A percentile compares a stretch with the other conserved stretches of the same genome.
Evolutionary conservation across 139 green algal species (phyloP).

Genomic region (Volvox africanus): DNA sequence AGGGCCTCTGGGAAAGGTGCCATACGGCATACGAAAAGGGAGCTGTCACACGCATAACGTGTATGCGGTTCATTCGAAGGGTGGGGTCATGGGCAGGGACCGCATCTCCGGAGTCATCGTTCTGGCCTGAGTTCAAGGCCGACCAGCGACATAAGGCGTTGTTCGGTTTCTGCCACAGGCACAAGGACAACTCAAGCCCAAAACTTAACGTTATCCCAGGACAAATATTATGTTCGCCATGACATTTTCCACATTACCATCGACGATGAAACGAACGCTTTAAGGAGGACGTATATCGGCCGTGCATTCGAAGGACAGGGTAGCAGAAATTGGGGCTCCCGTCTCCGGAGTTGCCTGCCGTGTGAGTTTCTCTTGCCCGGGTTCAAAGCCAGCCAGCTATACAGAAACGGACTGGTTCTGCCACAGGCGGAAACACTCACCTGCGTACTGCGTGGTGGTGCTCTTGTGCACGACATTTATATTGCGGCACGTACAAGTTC

Average conservation of each 20-base stretch:
- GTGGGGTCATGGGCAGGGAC: neutral
- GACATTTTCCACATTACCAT: no score
- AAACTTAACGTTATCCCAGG: no score
- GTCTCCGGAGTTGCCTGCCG: slow-evolving; percentile 39
- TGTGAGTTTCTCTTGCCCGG: neutral
- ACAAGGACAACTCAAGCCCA: no score
- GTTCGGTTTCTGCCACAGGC: slow-evolving; percentile 41
- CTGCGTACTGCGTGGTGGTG: no score
- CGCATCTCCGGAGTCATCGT: slow-evolving; percentile 33
- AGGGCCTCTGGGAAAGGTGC: no score
- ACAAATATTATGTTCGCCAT: no score
- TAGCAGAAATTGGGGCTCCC: neutral
- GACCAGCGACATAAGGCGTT: neutral
- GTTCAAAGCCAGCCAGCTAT: slow-evolving; percentile 12
- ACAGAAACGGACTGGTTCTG: neutral
- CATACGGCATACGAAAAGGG: neutral
- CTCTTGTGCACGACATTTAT: no score
- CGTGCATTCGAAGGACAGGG: slow-evolving; percentile 25
- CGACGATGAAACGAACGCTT: no score
- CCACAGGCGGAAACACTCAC: no score
- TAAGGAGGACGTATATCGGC: neutral
- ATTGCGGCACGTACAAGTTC: no score
- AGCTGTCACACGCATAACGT: neutral
- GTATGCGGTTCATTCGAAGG: slow-evolving; percentile 41
- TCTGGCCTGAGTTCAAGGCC: slow-evolving; percentile 41